Evolutionary conservation across 2,329 filamentous ascomycete species (phyloP).

Genomic region (Coccinonectria pachysandricola): DNA sequence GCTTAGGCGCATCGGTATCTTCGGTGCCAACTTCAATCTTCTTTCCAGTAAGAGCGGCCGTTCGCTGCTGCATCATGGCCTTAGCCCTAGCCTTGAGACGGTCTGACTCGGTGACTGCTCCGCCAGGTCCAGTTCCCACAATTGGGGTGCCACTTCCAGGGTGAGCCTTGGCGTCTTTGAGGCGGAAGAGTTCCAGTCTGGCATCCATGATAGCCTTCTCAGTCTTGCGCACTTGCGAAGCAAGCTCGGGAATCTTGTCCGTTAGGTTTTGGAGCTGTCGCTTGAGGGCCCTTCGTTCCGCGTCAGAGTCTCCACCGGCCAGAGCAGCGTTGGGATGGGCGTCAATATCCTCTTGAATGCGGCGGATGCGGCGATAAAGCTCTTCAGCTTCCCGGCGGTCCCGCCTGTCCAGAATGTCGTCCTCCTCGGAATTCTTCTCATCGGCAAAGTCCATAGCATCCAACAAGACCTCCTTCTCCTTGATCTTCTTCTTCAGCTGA

Average conservation of each 20-base stretch:
- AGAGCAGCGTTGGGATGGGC: constrained; percentile 68
- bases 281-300: constrained; percentile 75
- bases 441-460: constrained; percentile 96
- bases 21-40: constrained; percentile 61
- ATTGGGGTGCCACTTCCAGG: constrained; percentile 71
- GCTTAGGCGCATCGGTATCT: constrained; percentile 67
- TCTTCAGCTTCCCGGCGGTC: constrained; percentile 91
- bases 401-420: constrained; percentile 80
- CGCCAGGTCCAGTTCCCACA: constrained; percentile 86
- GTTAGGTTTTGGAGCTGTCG: constrained; percentile 82
- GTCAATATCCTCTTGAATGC: constrained; percentile 91
- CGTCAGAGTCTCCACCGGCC: constrained; percentile 68
- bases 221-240: constrained; percentile 80
- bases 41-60: constrained; percentile 81
- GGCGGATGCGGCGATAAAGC: constrained; percentile 81
- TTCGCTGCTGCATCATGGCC: constrained; percentile 97
- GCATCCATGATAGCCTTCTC: constrained; percentile 91
- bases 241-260: constrained; percentile 83
- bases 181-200: constrained; percentile 80
- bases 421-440: constrained; percentile 79
- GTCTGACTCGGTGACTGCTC: constrained; percentile 83
- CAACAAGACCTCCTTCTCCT: constrained; percentile 85
- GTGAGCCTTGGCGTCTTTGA: constrained; percentile 87
- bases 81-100: constrained; percentile 89
- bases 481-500: constrained; percentile 83